Evolutionary conservation across 306 rosid genomes (phyloP).

Genomic region (Cicer cuneatum): DNA sequence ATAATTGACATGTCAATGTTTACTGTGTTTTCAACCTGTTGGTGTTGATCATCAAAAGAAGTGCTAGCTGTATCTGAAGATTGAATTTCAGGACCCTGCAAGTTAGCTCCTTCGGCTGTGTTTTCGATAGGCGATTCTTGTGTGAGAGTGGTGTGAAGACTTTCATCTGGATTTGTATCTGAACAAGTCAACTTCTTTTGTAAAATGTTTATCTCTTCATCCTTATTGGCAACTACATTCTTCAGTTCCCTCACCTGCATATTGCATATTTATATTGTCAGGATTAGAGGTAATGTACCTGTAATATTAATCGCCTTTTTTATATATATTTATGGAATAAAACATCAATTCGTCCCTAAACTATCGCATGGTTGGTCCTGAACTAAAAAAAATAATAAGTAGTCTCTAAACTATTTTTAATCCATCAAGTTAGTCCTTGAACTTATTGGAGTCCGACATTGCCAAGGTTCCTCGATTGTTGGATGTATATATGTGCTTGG

Average conservation of each 20-base stretch:
- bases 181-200: slow-evolving; percentile 50
- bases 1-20: slow-evolving; percentile 27
- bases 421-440: too few species aligned
- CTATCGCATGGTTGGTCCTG: too few species aligned
- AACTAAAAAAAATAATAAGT: too few species aligned
- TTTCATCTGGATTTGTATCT: slow-evolving; percentile 48
- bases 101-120: slow-evolving; percentile 39
- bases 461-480: too few species aligned
- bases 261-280: not conserved
- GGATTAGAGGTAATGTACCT: not conserved
- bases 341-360: too few species aligned
- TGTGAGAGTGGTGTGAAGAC: slow-evolving; percentile 46
- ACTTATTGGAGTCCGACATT: too few species aligned
- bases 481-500: too few species aligned
- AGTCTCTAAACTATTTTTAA: too few species aligned
- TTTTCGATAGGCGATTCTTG: slow-evolving; percentile 48
- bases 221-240: slow-evolving; percentile 58
- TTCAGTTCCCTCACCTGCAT: slow-evolving; percentile 68
- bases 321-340: too few species aligned
- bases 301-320: not conserved
- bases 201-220: slow-evolving; percentile 64
- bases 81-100: slow-evolving; percentile 41
- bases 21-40: slow-evolving; percentile 24
- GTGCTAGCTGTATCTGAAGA: slow-evolving; percentile 39
- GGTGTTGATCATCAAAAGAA: slow-evolving; percentile 43